Base-by-base conservation (phyloP, 2,329 filamentous ascomycete species). In the Monilinia fructicola region DNA sequence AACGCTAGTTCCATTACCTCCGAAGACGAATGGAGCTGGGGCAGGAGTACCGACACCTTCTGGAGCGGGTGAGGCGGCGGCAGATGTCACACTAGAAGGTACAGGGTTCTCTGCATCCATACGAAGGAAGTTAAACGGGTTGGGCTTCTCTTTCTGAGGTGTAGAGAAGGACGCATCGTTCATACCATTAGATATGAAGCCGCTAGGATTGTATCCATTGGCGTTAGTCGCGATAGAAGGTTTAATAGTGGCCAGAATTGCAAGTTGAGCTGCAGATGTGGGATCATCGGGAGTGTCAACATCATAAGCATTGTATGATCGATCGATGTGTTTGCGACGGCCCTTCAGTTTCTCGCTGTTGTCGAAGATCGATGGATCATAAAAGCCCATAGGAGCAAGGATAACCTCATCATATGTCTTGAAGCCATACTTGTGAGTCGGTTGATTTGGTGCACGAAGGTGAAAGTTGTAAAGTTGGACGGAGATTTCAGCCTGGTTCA, bases 331-430 rank as follows among this genome's bases (percentile, higher is more conserved):
- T 74, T 90, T 93, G 71, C 92, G 87, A 60, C 94, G 87, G 53
- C 91, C 89, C 26, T 84, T 81, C 14, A 98, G 84, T 80, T 99
- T 99, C 46, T 85, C 80, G 38, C 84, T 87, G 73, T 93, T 90
- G 76, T 96, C 92, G 72, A 98, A 97, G 65, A 97, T 90, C 2
- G 85, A 81, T 0, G 95, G 94, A 68, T 94, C 90, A 77, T 96
- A 97, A 74, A 93, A 91, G n/a, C 93, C 93, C 89, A 97, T 92
- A 0, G 93, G 90, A 0, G 95, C 90, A n/a, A 99, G 83, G 72
- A 96, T 91, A 28, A 96, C 90, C 78, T 98, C 95, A 72, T 99
- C 95, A 75, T 98, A 99, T 0, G 91, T 93, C 82, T 98, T 98
- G 83, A 97, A 98, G 52, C 88, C 87, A 78, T 96, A 98, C 78